Evolutionary conservation across 345 rosid species (phyloP).

Genomic region (Hypericum androsaemum): DNA sequence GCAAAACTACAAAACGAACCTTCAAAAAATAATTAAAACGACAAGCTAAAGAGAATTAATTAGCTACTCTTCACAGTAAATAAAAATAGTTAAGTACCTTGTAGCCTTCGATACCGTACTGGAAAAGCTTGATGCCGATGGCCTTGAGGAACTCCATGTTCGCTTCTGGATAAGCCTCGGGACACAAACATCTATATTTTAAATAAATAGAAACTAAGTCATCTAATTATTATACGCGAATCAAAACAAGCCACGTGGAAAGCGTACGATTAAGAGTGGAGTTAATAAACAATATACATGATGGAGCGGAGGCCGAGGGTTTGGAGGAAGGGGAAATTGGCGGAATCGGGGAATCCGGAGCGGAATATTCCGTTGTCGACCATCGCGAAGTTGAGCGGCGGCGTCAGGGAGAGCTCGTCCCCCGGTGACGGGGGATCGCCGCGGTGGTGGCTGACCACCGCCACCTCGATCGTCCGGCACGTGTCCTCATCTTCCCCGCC

Average conservation of each 20-base stretch:
- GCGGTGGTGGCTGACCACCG: conserved; percentile 35
- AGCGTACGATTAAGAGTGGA: background rate
- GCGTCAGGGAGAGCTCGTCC: conserved; percentile 40
- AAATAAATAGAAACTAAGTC: background rate
- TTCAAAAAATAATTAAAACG: no score
- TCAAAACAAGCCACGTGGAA: background rate
- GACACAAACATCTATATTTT: conserved; percentile 61
- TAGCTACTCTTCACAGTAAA: background rate
- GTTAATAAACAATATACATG: conserved; percentile 41
- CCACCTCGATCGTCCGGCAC: conserved; percentile 44
- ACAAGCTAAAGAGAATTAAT: background rate
- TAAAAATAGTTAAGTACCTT: conserved; percentile 39
- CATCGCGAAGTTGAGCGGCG: conserved; percentile 89
- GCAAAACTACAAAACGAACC: background rate
- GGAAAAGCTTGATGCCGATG: conserved; percentile 68
- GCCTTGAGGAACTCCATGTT: conserved; percentile 67
- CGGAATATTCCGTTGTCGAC: conserved; percentile 92
- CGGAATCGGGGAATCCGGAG: conserved; percentile 88
- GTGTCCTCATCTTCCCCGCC: conserved; percentile 11
- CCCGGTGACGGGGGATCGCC: conserved; percentile 19
- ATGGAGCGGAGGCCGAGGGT: conserved; percentile 87
- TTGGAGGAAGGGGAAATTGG: conserved; percentile 79
- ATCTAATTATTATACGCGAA: conserved; percentile 10
- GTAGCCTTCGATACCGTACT: conserved; percentile 81
- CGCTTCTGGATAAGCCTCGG: conserved; percentile 80